Base-by-base conservation (phyloP, 2,329 filamentous ascomycete species). In the Penicillium nordicum region DNA sequence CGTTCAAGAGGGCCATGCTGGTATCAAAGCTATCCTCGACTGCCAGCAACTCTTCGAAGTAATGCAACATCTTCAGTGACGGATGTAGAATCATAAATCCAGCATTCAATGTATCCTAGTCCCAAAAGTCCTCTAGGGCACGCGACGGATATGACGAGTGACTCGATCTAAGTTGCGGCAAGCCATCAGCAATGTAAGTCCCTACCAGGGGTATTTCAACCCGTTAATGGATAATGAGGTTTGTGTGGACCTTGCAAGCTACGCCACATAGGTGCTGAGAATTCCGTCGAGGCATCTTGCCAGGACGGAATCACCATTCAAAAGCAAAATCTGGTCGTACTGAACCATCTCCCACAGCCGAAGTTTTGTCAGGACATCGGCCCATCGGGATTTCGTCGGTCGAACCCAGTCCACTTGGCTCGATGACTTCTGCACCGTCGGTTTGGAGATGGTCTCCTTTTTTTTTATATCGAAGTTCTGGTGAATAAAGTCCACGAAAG, bases 221-320 rank as follows among this genome's bases (percentile, higher is more conserved):
- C 25, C 42, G 16, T 44, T 18, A 16, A 44, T 12, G 16, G 42
- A n/a, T 12, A 14, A 18, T 27, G 25, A 44, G 40, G 40, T 2
- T 25, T 41, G 40, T 18, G 8, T 44, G 6, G 25, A 2, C 30
- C 2, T 44, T 29, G 12, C 5, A 29, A 18, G 25, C 41, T 23
- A 44, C 11, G 7, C n/a, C 14, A 3, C 14, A 5, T 23, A 3
- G 41, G 23, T 8, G 23, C 8, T 29, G 25, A 44, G 7, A 5
- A 44, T 14, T 2, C 25, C 25, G 5, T 44, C 41, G 10, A 44
- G 7, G 18, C 23, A 29, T 44, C 41, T 44, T 11, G 14, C 29
- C 25, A 58, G 14, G 12, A 58, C 34, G 12, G 51, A 58, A 32
- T 55, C 52, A 1, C 51, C 51, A 34, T 55, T 52, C 16, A 55